Conservation (phyloP, 768 basidiomycete species). For the Panus rudis region DNA sequence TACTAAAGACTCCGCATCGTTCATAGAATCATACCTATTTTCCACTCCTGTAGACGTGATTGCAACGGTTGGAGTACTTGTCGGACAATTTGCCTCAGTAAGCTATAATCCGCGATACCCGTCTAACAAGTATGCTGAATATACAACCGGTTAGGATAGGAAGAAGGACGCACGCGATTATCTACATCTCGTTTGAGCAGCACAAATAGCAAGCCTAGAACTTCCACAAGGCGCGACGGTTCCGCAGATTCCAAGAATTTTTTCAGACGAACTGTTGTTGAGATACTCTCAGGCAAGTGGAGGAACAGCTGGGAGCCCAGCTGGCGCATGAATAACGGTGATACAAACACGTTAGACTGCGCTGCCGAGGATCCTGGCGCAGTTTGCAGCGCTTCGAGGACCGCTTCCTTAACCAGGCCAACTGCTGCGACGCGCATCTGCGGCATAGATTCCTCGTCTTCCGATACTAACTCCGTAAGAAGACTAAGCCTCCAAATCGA, state of each 20-base stretch:
- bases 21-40: no score
- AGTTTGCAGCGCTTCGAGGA: constrained; percentile 43
- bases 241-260: constrained; percentile 51
- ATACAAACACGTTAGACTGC: constrained; percentile 40
- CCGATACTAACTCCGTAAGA: constrained; percentile 42
- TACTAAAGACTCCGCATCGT: no score
- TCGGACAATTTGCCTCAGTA: no score
- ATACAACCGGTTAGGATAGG: no score
- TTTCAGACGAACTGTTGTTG: constrained; percentile 26
- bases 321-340: constrained; percentile 44
- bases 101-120: no score
- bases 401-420: constrained; percentile 60
- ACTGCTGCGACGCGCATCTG: constrained; percentile 67
- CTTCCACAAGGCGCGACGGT: constrained; percentile 55
- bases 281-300: constrained; percentile 45
- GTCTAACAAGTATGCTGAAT: no score
- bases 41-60: no score
- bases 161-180: constrained; percentile 42
- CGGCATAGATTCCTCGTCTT: constrained; percentile 41
- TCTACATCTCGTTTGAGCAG: constrained; percentile 48
- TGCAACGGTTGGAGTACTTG: no score
- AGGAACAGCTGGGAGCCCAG: constrained; percentile 59
- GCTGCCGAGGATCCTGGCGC: constrained; percentile 8
- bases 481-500: constrained; percentile 44
- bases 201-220: constrained; percentile 62